phyloP scores from a whole-genome alignment of 2,329 filamentous ascomycete genomes.

The Pyricularia grisea region DNA sequence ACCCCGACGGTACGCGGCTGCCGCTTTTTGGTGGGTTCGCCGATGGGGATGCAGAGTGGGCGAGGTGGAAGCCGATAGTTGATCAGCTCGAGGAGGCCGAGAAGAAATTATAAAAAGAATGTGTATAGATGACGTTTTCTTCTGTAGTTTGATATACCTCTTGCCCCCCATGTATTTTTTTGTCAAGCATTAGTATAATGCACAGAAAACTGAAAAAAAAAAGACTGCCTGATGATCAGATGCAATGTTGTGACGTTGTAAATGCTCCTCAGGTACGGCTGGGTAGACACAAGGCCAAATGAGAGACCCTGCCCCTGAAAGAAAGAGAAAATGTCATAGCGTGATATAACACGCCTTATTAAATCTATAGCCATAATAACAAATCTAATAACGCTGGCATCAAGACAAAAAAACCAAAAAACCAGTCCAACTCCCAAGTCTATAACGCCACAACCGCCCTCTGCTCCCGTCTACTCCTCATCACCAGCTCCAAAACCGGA shows the following conservation, averaged over 20 bases:
- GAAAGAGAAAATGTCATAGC: not conserved
- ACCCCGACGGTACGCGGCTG: slow-evolving; percentile 46
- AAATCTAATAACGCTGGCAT: not conserved
- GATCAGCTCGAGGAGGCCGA: slow-evolving; percentile 18
- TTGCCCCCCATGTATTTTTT: not conserved
- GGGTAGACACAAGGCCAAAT: not conserved
- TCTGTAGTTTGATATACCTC: not conserved
- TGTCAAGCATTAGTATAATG: not conserved
- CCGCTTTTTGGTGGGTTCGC: slow-evolving; percentile 48
- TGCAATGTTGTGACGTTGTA: not conserved
- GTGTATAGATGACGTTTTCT: not conserved
- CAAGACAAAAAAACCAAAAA: not conserved
- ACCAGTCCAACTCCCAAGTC: not conserved
- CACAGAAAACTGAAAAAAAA: not conserved
- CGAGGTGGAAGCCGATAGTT: slow-evolving; percentile 30
- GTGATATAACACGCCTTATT: not conserved
- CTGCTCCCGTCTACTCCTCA: not conserved
- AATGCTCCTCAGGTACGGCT: not conserved
- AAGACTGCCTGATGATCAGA: not conserved
- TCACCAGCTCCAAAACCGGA: not conserved
- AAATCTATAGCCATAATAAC: not conserved
- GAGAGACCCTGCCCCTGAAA: not conserved
- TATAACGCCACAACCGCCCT: not conserved
- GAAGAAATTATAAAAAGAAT: slow-evolving; percentile 6
- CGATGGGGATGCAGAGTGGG: slow-evolving; percentile 39